Evolutionary conservation across 148 eudicot species (phyloP).

Genomic region (Amaranthus palmeri): DNA sequence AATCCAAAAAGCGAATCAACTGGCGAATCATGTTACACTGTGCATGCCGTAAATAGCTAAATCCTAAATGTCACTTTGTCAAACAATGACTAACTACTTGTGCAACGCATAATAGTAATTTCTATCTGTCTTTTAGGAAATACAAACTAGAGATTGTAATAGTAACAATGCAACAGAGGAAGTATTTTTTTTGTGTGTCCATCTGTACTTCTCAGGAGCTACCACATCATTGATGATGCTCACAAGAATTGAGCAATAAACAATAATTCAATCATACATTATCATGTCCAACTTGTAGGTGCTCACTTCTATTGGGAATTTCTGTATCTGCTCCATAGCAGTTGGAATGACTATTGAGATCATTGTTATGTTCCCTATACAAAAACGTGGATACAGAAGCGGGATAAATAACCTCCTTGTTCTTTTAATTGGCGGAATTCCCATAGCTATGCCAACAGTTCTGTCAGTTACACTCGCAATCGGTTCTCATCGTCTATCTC

Average conservation of each 20-base stretch:
- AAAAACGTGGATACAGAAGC: slow-evolving; percentile 52
- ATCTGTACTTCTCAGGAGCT: neutral
- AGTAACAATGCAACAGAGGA: neutral
- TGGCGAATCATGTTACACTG: too few relatives aligned
- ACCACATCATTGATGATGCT: neutral
- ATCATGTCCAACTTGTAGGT: slow-evolving; percentile 37
- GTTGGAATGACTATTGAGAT: slow-evolving; percentile 67
- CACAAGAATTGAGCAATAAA: neutral
- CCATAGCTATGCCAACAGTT: slow-evolving; percentile 88
- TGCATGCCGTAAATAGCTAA: too few relatives aligned
- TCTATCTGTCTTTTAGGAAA: neutral
- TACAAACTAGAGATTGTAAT: neutral
- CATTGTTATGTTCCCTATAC: slow-evolving; percentile 62
- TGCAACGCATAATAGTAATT: neutral
- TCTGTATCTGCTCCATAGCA: slow-evolving; percentile 74
- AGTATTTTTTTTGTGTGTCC: too few relatives aligned
- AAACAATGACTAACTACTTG: neutral
- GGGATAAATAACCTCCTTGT: slow-evolving; percentile 83
- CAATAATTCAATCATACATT: neutral
- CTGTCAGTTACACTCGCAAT: slow-evolving; percentile 74
- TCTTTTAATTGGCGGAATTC: slow-evolving; percentile 76
- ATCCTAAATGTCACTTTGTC: too few relatives aligned
- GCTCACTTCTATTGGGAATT: slow-evolving; percentile 73
- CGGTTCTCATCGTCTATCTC: slow-evolving; percentile 74
- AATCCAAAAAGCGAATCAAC: too few relatives aligned